Percentiles rank a stretch among this genome's conserved stretches.
phyloP scores from a whole-genome alignment of 139 green algal species.

The Chlorella sp. region DNA sequence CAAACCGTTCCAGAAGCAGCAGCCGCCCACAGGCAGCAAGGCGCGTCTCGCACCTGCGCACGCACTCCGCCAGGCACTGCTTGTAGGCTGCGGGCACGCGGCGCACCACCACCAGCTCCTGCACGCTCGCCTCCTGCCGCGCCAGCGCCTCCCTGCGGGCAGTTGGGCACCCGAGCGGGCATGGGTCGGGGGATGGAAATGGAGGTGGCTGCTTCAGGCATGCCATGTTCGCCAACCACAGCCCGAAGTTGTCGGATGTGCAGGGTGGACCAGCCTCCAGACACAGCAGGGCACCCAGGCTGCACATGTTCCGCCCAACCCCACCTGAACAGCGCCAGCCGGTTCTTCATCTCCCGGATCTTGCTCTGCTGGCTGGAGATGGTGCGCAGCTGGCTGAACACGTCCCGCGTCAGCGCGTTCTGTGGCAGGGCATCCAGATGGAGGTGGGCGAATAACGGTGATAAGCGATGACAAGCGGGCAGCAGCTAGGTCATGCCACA shows the following conservation, averaged over 20 bases:
- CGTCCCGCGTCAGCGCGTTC: conserved; percentile 76
- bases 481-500: no score
- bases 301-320: neutral
- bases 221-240: neutral
- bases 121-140: conserved; percentile 14
- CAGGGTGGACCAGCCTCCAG: neutral
- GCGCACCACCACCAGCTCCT: conserved; percentile 61
- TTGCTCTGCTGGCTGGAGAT: conserved; percentile 82
- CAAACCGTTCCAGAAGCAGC: no score
- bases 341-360: conserved; percentile 86
- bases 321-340: conserved; percentile 72
- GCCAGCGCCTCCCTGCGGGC: conserved; percentile 32
- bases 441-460: no score
- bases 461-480: no score
- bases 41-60: conserved; percentile 62
- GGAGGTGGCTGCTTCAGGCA: neutral
- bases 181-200: no score
- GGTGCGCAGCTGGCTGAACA: conserved; percentile 77
- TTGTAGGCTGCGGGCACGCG: conserved; percentile 79
- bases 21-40: no score
- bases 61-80: conserved; percentile 83
- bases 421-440: conserved; percentile 33
- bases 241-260: neutral
- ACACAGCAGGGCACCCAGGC: neutral
- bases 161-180: no score